Percentiles rank a stretch among this genome's conserved stretches.
phyloP scores from a whole-genome alignment of 2,329 filamentous ascomycete species.

The Aspergillus sp. region DNA sequence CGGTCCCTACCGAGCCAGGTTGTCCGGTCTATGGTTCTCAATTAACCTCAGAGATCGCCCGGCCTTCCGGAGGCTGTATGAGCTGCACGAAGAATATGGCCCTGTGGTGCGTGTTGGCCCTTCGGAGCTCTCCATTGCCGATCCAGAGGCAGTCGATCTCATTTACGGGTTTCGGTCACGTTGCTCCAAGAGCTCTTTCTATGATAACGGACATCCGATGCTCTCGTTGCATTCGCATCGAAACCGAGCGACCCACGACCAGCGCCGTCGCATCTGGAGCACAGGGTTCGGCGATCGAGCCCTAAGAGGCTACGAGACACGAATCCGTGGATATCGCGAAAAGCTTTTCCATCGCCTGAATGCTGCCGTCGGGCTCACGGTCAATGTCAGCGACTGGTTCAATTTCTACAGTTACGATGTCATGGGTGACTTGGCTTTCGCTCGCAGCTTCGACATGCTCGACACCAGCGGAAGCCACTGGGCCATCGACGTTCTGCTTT shows the following conservation, averaged over 20 bases:
- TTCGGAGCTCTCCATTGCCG: constrained; percentile 34
- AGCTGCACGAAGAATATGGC: constrained; percentile 36
- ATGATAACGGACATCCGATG: constrained; percentile 34
- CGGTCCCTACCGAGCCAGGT: constrained; percentile 31
- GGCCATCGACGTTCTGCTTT: background rate
- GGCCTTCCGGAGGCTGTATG: constrained; percentile 13
- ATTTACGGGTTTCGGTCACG: constrained; percentile 40
- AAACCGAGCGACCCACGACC: constrained; percentile 37
- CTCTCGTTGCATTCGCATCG: constrained; percentile 42
- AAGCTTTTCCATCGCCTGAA: constrained; percentile 33
- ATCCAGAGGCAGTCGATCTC: constrained; percentile 37
- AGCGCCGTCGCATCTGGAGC: constrained; percentile 42
- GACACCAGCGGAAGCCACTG: background rate
- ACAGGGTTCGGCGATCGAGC: constrained; percentile 43
- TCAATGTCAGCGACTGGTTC: constrained; percentile 43
- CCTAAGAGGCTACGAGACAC: constrained; percentile 42
- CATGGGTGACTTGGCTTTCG: constrained; percentile 17
- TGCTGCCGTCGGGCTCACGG: constrained; percentile 22
- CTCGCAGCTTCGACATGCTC: constrained; percentile 5
- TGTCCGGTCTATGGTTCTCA: constrained; percentile 29
- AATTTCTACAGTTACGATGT: constrained; percentile 16
- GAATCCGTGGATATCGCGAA: constrained; percentile 36
- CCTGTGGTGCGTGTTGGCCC: constrained; percentile 38
- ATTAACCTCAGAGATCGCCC: background rate
- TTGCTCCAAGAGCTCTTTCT: constrained; percentile 45